Base-by-base conservation (phyloP, 257 asterid species). In the Lantana camara region DNA sequence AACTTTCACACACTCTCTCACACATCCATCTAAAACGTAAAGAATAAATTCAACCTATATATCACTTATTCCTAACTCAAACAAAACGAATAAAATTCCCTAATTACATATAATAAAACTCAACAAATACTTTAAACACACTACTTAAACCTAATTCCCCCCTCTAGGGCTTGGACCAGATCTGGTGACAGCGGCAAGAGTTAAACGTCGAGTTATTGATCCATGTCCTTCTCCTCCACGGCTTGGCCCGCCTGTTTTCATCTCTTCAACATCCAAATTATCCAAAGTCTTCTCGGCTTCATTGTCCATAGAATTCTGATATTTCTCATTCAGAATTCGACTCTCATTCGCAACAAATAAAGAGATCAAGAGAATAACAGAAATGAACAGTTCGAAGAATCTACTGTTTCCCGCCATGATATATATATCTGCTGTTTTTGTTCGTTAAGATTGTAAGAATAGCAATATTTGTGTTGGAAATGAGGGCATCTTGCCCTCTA, bases 131-230 rank as follows among this genome's bases (percentile, higher is more conserved):
- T n/a, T n/a, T n/a, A n/a, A n/a, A n/a, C n/a, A n/a, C n/a, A n/a
- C n/a, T n/a, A n/a, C n/a, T n/a, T n/a, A n/a, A n/a, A n/a, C n/a
- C 32, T 62, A 63, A 38, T 62, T 17, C 30, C 69, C 63, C 9
- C 6, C 60, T 16, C 65, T 51, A 2, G 60, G 56, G 57, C 67
- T 69, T 10, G 74, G 74, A 13, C 57, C 63, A 4, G 74, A 51
- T 14, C 19, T 69, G 66, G 46, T 64, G 62, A 56, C 14, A 0
- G 37, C 67, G 2, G 35, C 49, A 5, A 27, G 32, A 2, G 32
- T 27, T 27, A 27, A 27, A 27, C 32, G 32, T 27, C 32, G n/a
- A 9, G 55, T 34, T 9, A 35, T 2, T 27, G 32, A 42, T 29
- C 16, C 16, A 23, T 63, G 58, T 14, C 62, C 76, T 20, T 32